Conservation (phyloP, 164 flowering plant genomes). For the Chimonanthus salicifolius region DNA sequence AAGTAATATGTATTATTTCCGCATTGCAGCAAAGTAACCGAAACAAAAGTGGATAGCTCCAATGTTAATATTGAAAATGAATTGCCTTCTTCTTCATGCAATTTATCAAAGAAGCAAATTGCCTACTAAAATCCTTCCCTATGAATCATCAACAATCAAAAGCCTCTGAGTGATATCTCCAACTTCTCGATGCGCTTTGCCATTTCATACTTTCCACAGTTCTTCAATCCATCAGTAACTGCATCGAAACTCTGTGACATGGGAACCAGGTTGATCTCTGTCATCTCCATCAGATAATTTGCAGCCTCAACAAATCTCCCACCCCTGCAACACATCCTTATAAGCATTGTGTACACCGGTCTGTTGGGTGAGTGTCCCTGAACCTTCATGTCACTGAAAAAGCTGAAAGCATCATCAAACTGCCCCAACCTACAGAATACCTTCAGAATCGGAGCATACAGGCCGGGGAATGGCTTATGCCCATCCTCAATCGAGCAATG, state of each 20-base stretch:
- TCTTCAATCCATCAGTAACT: slow-evolving; percentile 95
- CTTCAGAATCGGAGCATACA: slow-evolving; percentile 82
- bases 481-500: slow-evolving; percentile 69
- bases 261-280: slow-evolving; percentile 57
- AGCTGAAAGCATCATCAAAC: slow-evolving; percentile 89
- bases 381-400: slow-evolving; percentile 84
- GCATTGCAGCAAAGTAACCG: neutral
- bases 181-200: slow-evolving; percentile 75
- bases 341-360: slow-evolving; percentile 89
- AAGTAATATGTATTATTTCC: no score
- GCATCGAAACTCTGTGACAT: slow-evolving; percentile 73
- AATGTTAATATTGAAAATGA: neutral
- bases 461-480: slow-evolving; percentile 75
- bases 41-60: neutral
- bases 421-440: slow-evolving; percentile 63
- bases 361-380: slow-evolving; percentile 87
- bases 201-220: slow-evolving; percentile 81
- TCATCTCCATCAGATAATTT: slow-evolving; percentile 89
- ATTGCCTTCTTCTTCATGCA: neutral
- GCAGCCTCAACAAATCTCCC: slow-evolving; percentile 83
- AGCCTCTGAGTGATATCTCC: slow-evolving; percentile 59
- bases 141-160: slow-evolving; percentile 14
- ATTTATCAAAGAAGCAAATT: no score
- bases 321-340: slow-evolving; percentile 80
- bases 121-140: neutral